phyloP scores from a whole-genome alignment of 1,284 basidiomycete genomes.

The Earliella scabrosa region DNA sequence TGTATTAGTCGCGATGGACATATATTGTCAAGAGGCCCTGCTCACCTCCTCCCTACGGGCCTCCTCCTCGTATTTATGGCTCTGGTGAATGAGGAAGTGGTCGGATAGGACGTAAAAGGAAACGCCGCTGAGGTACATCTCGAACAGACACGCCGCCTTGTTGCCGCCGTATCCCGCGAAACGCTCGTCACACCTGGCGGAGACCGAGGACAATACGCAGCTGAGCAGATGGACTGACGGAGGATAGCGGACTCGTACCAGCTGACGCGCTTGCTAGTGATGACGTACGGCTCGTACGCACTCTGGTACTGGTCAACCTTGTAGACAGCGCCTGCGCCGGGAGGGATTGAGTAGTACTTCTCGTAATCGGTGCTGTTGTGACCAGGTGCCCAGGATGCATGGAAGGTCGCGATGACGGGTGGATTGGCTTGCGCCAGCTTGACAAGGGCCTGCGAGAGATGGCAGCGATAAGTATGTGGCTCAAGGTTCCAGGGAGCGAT shows the following conservation, averaged over 20 bases:
- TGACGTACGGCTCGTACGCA: constrained; percentile 84
- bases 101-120: constrained; percentile 82
- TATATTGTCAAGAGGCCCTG: constrained; percentile 1
- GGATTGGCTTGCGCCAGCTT: constrained; percentile 55
- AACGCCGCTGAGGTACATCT: constrained; percentile 68
- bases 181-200: constrained; percentile 81
- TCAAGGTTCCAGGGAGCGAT: not conserved
- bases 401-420: constrained; percentile 66
- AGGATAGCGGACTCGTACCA: no score
- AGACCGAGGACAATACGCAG: constrained; percentile 6
- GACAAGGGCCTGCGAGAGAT: constrained; percentile 52
- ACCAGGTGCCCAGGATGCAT: constrained; percentile 75
- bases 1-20: not conserved
- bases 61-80: constrained; percentile 79
- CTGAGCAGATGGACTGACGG: no score
- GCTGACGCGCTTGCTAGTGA: constrained; percentile 76
- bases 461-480: not conserved
- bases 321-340: constrained; percentile 68
- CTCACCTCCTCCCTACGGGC: constrained; percentile 69
- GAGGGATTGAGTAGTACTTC: constrained; percentile 60
- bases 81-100: constrained; percentile 87
- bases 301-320: constrained; percentile 75
- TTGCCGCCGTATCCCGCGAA: constrained; percentile 85
- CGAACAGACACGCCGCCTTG: constrained; percentile 70
- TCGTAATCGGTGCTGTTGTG: constrained; percentile 82